Base-by-base conservation (phyloP, 225 moss, liverwort and hornwort species). In the Pseudisothecium myosuroides region DNA sequence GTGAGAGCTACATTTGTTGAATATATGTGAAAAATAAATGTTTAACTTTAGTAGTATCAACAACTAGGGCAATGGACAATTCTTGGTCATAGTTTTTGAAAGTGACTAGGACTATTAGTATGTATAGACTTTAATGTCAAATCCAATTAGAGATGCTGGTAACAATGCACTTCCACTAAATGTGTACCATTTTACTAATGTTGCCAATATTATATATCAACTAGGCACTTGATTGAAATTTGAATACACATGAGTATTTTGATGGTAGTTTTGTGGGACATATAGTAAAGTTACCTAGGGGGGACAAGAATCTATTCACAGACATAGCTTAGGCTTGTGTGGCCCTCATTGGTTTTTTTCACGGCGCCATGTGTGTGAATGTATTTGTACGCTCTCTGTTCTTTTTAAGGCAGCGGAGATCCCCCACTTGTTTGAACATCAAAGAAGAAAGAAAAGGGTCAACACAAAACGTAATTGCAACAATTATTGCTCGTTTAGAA, bases 341-440 rank as follows among this genome's bases (percentile, higher is more conserved):
- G 10, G 2, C 17, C 45, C 0, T 73, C 4, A 10, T 73, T 73
- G 28, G 3, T 5, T 14, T 45, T 71, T 47, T 17, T 17, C 73
- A 45, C 2, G 2, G 0, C 0, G 1, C 29, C 16, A 17, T 18
- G 2, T 2, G 4, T 18, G 29, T 0, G 6, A 6, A 5, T 8
- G 10, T 28, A 28, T 45, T 73, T 73, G 9, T 45, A 45, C 1
- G 0, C 10, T 72, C 15, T 3, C 45, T 72, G 5, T 43, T 24
- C 1, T 15, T 28, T 73, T 15, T 28, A 14, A 28, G 28, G 6
- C 45, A 73, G 28, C 45, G 1, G 45, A 9, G 0, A 17, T 45
- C 6, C 1, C 1, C 28, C 3, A 43, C 28, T 73, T 28, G 6
- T 28, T 73, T 5, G 3, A 45, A 43, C 3, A 10, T 54, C 17